Base-by-base conservation (phyloP, 75 land plant genomes). In the Sequoia sempervirens region DNA sequence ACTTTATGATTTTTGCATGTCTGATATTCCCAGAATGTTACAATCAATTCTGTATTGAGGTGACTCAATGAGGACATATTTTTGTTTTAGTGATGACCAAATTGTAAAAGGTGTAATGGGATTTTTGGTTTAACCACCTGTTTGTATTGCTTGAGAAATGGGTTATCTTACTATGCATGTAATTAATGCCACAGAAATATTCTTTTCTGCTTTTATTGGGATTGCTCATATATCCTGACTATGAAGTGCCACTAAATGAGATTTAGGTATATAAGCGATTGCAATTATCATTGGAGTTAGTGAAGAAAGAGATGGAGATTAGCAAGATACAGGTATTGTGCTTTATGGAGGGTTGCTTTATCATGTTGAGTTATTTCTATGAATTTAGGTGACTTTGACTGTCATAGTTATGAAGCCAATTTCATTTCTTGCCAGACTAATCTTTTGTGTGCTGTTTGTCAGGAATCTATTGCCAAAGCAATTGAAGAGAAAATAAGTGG, bases 401-500 rank as follows among this genome's bases (percentile, higher is more conserved):
- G 6, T 15, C 20, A 50, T 23, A 30, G 37, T 58, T 41, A 32
- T 13, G 28, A 18, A 52, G 40, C n/a, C 26, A 28, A 26, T n/a
- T 34, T 28, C 15, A 20, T 82, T n/a, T 74, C 75, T 50, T 41
- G 4, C 36, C 41, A 47, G 47, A 43, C 50, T 45, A 43, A 32
- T 84, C 81, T 79, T 18, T 78, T 50, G 4, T 86, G 40, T 69
- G 36, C 37, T 68, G 46, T 43, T 50, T 81, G 37, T 36, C 86
- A 97, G 99, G 95, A 93, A 93, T 91, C 99, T 37, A 97, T 97
- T 74, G 99, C 99, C 37, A 97, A 94, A 86, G 97, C 96, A 75
- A 97, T 97, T 85, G 99, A 97, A 85, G 99, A 97, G 87, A 97
- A 97, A 84, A 90, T 97, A 72, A 96, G 95, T 86, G 98, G 99